Base-by-base conservation (phyloP, 2,329 filamentous ascomycete species). In the Cladobotryum protrusum region DNA sequence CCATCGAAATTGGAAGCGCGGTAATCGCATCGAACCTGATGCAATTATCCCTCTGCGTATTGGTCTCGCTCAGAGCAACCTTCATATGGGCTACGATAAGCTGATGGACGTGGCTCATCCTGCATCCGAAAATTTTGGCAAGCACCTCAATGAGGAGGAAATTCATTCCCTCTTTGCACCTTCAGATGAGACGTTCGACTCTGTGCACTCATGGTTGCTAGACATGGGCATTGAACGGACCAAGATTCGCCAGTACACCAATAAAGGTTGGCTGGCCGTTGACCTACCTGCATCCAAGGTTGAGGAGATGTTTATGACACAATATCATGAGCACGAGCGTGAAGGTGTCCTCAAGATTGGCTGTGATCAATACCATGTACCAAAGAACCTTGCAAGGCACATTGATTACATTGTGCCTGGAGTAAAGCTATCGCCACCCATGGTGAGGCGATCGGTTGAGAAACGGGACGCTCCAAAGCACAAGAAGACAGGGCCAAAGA, bases 171-270 rank as follows among this genome's bases (percentile, higher is more conserved):
- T 63, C 29, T 76, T 75, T 60, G 65, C 71, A 14, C 68, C 70
- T 0, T 55, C 55, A 8, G 53, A 59, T 12, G 72, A 77, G 36
- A 66, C 75, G 3, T 70, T 81, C 4, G 64, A 73, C 7, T 64
- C 72, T 2, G 75, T 82, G 15, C 70, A 71, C 55, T 59, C 67
- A 9, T 83, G 79, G 79, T 68, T 83, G 11, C 61, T 68, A 14
- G 61, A 63, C 8, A 69, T 73, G 32, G 81, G 79, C 4, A 77
- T 83, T 47, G 58, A 68, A 24, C 57, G 62, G 3, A 65, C 67
- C 3, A 71, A 77, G 4, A 67, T 82, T 43, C 65, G 65, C 36
- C 70, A 78, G 37, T 77, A 78, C 0, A 67, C 68, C 37, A 73
- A 73, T 14, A 70, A 73, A 45, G 73, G 73, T 43, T 81, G 77